Conservation (phyloP, 768 basidiomycete species). For the Hortiboletus campestris region DNA sequence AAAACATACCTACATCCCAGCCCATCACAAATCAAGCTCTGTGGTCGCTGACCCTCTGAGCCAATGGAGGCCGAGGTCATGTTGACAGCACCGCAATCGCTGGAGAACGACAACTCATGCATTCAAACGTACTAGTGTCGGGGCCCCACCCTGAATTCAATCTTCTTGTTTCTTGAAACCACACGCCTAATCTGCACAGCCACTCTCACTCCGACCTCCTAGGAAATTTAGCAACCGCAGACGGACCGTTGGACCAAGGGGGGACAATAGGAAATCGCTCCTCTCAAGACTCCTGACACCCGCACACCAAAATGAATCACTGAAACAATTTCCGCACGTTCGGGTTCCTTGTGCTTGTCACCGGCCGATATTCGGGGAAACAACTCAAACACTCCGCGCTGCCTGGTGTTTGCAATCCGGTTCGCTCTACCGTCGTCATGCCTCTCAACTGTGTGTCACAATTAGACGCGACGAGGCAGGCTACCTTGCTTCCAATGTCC, state of each 20-base stretch:
- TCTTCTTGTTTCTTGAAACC: neutral
- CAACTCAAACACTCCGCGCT: neutral
- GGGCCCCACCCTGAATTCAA: too few species aligned
- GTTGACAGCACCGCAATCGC: too few species aligned
- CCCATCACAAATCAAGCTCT: too few species aligned
- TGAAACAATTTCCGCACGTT: slow-evolving; percentile 11
- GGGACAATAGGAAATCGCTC: neutral
- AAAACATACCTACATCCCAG: too few species aligned
- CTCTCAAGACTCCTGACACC: slow-evolving; percentile 11
- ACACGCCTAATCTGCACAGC: neutral
- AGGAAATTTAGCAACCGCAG: neutral
- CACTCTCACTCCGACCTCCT: neutral
- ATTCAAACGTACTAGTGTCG: neutral
- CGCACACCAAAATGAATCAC: neutral
- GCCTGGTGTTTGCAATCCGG: neutral
- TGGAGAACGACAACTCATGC: too few species aligned
- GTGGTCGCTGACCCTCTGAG: too few species aligned
- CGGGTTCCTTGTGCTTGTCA: neutral
- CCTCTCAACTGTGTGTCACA: neutral
- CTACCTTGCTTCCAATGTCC: neutral
- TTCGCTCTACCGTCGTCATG: neutral
- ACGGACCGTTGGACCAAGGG: neutral
- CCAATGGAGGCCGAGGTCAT: too few species aligned
- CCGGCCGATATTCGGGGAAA: neutral
- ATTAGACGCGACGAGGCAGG: neutral